Evolutionary conservation across 495 filamentous ascomycete species (phyloP).

Genomic region (Cercophora scortea): DNA sequence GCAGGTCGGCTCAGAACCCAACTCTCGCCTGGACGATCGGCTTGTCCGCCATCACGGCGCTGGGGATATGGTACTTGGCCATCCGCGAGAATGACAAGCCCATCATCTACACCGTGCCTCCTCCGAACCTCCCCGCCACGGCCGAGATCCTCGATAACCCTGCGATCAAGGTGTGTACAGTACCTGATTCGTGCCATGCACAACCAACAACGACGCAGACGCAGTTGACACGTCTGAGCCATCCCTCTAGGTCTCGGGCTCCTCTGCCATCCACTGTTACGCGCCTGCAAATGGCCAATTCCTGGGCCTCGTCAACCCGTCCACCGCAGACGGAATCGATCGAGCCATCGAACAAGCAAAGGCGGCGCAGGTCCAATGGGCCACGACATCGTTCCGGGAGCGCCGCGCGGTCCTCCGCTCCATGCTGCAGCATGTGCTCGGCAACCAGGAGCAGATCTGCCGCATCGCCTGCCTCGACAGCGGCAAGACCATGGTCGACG

Average conservation of each 20-base stretch:
- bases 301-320: slow-evolving; percentile 73
- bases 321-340: slow-evolving; percentile 72
- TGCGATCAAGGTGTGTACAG: slow-evolving; percentile 46
- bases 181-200: no score
- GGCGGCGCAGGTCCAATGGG: slow-evolving; percentile 74
- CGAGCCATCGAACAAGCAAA: slow-evolving; percentile 65
- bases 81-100: slow-evolving; percentile 23
- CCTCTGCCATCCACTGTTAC: slow-evolving; percentile 73
- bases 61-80: slow-evolving; percentile 20
- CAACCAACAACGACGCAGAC: no score
- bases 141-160: slow-evolving; percentile 57
- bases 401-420: slow-evolving; percentile 74
- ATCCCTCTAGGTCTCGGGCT: slow-evolving; percentile 35
- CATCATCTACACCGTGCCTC: slow-evolving; percentile 30
- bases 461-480: slow-evolving; percentile 84
- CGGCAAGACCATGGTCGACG: slow-evolving; percentile 95
- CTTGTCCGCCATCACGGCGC: slow-evolving; percentile 18
- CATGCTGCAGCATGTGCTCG: slow-evolving; percentile 73
- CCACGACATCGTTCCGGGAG: slow-evolving; percentile 66
- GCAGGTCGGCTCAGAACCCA: background rate
- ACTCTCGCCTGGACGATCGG: slow-evolving; percentile 5
- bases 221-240: background rate
- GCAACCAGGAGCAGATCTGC: slow-evolving; percentile 84
- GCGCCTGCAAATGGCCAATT: slow-evolving; percentile 80
- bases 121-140: slow-evolving; percentile 34